A percentile compares a stretch with the other conserved stretches of the same genome.
These are phyloP conservation scores for Datura wrightii DNA, from an alignment of 257 asterid species.

Conservation along the genomic window DNA sequence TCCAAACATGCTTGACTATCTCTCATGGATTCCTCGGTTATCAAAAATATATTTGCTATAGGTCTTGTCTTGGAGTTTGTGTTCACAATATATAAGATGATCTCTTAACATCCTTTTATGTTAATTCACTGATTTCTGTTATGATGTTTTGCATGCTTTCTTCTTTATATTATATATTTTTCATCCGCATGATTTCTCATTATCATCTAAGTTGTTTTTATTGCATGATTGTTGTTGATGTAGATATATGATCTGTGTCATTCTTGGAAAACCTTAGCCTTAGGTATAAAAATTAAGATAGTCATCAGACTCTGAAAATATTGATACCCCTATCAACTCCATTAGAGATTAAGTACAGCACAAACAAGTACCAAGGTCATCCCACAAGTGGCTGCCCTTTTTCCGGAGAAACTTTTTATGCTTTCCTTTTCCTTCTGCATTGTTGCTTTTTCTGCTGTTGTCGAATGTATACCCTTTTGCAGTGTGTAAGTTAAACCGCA, in stretches of 20 bases:
- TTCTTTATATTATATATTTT: not conserved
- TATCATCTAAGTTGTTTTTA: conserved; percentile 9
- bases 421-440: not conserved
- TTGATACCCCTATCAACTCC: not conserved
- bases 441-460: not conserved
- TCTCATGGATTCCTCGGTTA: not conserved
- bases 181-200: conserved; percentile 16
- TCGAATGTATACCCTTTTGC: not conserved
- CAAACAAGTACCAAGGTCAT: conserved; percentile 13
- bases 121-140: conserved; percentile 1
- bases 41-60: not conserved
- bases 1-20: not conserved
- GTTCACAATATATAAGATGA: not conserved
- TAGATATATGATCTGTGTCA: not conserved
- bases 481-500: not conserved
- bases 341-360: not conserved
- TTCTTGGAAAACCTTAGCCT: not conserved
- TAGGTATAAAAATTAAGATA: conserved; percentile 13
- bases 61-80: not conserved
- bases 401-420: not conserved
- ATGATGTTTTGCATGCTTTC: conserved; percentile 3
- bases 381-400: not conserved
- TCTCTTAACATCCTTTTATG: not conserved
- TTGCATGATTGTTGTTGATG: not conserved
- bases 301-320: conserved; percentile 22